Evolutionary conservation across 2,329 filamentous ascomycete species (phyloP).

Genomic region (Cadophora malorum): DNA sequence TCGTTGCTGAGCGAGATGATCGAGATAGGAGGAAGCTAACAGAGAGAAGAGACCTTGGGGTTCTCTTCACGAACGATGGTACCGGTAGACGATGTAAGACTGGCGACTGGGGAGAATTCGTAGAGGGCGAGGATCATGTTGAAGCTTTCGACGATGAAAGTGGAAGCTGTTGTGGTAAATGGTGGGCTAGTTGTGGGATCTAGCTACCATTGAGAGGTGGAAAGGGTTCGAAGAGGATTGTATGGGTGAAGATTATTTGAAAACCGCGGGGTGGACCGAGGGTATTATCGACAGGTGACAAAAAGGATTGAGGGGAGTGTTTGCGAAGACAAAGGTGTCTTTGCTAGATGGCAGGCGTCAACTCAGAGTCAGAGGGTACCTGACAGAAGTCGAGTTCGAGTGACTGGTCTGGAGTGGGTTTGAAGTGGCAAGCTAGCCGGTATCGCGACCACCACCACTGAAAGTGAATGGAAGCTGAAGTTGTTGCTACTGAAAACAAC

Average conservation of each 20-base stretch:
- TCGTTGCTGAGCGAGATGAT: slow-evolving; percentile 50
- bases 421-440: slow-evolving; percentile 36
- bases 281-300: slow-evolving; percentile 28
- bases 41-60: slow-evolving; percentile 49
- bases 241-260: slow-evolving; percentile 22
- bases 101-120: slow-evolving; percentile 63
- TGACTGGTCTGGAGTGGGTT: slow-evolving; percentile 28
- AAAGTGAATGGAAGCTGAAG: slow-evolving; percentile 24
- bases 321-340: slow-evolving; percentile 37
- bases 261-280: background rate
- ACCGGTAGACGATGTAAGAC: slow-evolving; percentile 67
- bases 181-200: slow-evolving; percentile 41
- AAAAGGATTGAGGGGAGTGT: slow-evolving; percentile 42
- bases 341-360: slow-evolving; percentile 27
- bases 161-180: slow-evolving; percentile 43
- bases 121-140: slow-evolving; percentile 66
- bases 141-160: slow-evolving; percentile 45
- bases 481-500: slow-evolving; percentile 26
- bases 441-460: slow-evolving; percentile 31
- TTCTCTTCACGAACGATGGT: slow-evolving; percentile 61
- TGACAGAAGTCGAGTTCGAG: slow-evolving; percentile 26
- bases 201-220: slow-evolving; percentile 41
- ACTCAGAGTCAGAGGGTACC: slow-evolving; percentile 31
- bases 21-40: slow-evolving; percentile 50
- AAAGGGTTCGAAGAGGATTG: slow-evolving; percentile 18